phyloP scores from a whole-genome alignment of 1,284 basidiomycete species.

The Sporisorium graminicola region DNA sequence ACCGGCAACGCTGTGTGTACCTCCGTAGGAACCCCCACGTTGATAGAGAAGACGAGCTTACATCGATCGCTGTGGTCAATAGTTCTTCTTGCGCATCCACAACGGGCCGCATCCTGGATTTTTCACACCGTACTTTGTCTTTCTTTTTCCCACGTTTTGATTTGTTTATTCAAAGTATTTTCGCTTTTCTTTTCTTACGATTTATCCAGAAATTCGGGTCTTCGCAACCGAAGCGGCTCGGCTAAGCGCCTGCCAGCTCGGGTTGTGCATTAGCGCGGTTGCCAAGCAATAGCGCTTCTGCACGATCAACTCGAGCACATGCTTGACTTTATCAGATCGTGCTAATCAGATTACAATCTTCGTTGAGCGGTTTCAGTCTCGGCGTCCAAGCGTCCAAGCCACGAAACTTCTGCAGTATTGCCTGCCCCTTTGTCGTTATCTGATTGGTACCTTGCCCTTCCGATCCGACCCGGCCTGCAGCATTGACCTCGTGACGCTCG shows the following conservation, averaged over 20 bases:
- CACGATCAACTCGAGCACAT: not conserved
- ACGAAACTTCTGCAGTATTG: not conserved
- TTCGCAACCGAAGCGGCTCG: not conserved
- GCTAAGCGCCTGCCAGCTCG: constrained; percentile 7
- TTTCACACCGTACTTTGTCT: no score
- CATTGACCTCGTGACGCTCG: not conserved
- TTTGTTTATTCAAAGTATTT: not conserved
- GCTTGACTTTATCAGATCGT: constrained; percentile 8
- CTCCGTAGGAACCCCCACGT: no score
- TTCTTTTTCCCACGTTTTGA: not conserved
- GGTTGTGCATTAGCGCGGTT: constrained; percentile 2
- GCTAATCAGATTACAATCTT: constrained; percentile 7
- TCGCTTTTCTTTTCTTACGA: not conserved
- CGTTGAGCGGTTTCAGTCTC: not conserved
- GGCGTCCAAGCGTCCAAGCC: not conserved
- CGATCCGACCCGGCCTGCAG: not conserved
- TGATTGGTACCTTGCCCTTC: constrained; percentile 2
- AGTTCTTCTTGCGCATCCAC: no score
- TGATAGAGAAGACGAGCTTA: no score
- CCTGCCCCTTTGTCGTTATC: not conserved
- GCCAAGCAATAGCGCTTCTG: constrained; percentile 5
- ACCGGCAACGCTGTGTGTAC: no score
- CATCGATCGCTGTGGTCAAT: no score
- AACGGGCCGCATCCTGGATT: no score
- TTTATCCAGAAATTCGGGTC: not conserved